Evolutionary conservation across 257 asterid species (phyloP), one percentile per base, ranked within the genome.

Genomic region (Solanum virginianum): DNA sequence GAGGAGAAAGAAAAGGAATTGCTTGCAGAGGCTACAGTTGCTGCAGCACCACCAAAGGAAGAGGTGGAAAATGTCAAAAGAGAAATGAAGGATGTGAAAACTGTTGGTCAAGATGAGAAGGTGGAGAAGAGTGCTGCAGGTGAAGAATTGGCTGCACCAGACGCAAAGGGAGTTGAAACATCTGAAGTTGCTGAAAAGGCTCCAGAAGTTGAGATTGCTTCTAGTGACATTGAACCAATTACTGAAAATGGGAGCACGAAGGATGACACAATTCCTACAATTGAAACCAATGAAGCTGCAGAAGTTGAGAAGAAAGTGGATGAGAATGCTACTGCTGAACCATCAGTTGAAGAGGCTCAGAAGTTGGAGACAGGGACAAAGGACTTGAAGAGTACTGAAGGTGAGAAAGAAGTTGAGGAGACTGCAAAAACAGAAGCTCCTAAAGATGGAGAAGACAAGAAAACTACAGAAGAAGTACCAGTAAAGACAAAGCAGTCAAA

Each of bases 401-500:
- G 89, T 18, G 90, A 88, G 88, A 86, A 88, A 81, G 84, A 63
- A 36, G 82, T 82, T 20, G 87, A 85, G 20, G 91, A 89, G 29
- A 43, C 87, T 2, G 88, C 80, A 20, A 86, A 84, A 72, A 47
- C 86, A 6, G 90, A 88, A 65, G 86, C 55, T 17, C 53, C 75
- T 41, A 89, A 88, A 82, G 89, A 89, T 41, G 71, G 7, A 6
- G 88, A 85, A 71, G 92, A 89, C 9, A 79, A 84, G 15, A 89
- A 90, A 65, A 47, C 90, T 24, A 90, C 88, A 80, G 94, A 91
- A 68, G 92, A 88, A 22, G 91, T 91, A 74, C 90, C 93, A 2
- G 91, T 87, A 69, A 92, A 91, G 92, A 71, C 87, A 47, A 96
- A 94, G 90, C 93, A 88, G 10, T 94, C 99, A 43, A 86, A 84